A percentile compares a stretch with the other conserved stretches of the same genome.
phyloP scores from a whole-genome alignment of 1,139 yeast genomes.

The Eremothecium gossypii region DNA sequence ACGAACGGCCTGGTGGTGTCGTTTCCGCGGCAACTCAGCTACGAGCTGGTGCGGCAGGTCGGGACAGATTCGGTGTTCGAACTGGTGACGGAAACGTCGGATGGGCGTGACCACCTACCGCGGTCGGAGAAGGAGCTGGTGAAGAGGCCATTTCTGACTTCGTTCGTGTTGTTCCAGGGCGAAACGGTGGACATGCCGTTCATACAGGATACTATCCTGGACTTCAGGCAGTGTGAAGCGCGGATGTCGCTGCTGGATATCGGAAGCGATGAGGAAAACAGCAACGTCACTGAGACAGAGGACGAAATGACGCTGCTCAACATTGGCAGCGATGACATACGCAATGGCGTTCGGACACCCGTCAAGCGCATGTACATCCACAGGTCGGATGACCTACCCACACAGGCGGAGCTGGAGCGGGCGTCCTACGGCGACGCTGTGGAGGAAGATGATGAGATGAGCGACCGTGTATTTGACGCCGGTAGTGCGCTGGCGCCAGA shows the following conservation, averaged over 20 bases:
- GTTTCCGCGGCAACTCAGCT: conserved; percentile 23
- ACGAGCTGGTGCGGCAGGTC: conserved; percentile 17
- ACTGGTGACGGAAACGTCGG: conserved; percentile 1
- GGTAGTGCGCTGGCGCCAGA: neutral
- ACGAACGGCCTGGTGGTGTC: conserved; percentile 30
- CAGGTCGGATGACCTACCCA: too few species aligned
- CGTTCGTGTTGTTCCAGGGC: conserved; percentile 44
- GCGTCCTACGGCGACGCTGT: conserved; percentile 6
- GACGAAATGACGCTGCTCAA: conserved; percentile 25
- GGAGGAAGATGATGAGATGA: neutral
- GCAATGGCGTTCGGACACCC: conserved; percentile 1
- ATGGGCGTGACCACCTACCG: neutral
- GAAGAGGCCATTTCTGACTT: conserved; percentile 32
- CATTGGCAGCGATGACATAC: conserved; percentile 17
- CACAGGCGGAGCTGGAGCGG: too few species aligned
- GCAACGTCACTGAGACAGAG: conserved; percentile 30
- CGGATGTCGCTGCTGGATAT: conserved; percentile 11
- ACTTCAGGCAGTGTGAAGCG: conserved; percentile 37
- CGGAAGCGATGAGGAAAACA: conserved; percentile 18
- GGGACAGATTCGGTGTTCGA: conserved; percentile 11
- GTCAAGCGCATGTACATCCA: too few species aligned
- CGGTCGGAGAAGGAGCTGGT: conserved; percentile 15
- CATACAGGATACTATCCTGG: conserved; percentile 44
- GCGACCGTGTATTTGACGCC: too few species aligned
- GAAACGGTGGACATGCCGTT: conserved; percentile 52